Evolutionary conservation across 1,284 basidiomycete genomes (phyloP), one percentile per base, ranked within the genome.

Genomic region (Papiliotrema flavescens): DNA sequence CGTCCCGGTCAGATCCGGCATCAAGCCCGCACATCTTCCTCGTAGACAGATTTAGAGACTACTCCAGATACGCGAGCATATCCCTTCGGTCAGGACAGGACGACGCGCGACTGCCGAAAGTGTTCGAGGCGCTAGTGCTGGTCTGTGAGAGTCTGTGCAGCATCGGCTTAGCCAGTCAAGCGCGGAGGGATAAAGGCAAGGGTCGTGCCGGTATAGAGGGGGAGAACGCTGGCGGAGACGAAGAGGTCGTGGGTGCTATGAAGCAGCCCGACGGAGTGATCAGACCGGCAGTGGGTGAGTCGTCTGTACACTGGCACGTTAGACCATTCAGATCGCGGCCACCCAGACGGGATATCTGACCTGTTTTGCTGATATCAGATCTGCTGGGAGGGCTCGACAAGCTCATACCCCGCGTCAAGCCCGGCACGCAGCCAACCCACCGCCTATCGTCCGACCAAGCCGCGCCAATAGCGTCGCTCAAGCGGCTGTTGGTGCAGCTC

Each of bases 71-170:
- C 53, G 59, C 68, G 3, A 32, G 55, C 0, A 49, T 55, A 0
- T 62, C 65, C 1, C 68, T 74, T 53, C 28, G 49, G 36, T 51
- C 57, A 7, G 60, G 60, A 9, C 51, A 55, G 13, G 75, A 75
- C 49, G 74, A 75, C 60, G 66, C 67, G 15, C 56, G 66, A 7
- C 53, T 76, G 41, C 65, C 69, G 0, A 86, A 85, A 73, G 84
- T 85, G 22, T 87, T 88, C 67, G 88, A 89, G 62, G 89, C 83
- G 0, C 78, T 92, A 51, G 85, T 92, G 13, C 80, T 94, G 13
- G 81, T 86, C 42, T 82, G 83, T 1, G 88, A 92, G 72, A 87
- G 86, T 62, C 82, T 91, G 54, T 79, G 83, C 53, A 84, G 83
- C n/a, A 79, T 87, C 49, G 78, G 81, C 35, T 74, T 92, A 44